Evolutionary conservation across 495 filamentous ascomycete species (phyloP).

Genomic region (Gamarada debralockiae): DNA sequence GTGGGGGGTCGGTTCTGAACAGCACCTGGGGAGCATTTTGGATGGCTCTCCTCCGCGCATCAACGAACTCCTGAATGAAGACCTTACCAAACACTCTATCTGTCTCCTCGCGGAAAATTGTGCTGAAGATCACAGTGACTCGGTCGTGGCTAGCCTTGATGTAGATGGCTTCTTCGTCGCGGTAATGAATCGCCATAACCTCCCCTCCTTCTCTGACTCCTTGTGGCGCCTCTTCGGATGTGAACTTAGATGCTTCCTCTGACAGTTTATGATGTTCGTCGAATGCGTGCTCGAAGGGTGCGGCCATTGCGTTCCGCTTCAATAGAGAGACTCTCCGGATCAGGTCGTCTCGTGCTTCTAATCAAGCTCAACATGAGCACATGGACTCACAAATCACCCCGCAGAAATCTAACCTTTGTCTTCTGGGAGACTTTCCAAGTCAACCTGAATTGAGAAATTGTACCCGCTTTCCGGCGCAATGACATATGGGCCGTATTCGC

Average conservation of each 20-base stretch:
- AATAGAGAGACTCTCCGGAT: slow-evolving; percentile 80
- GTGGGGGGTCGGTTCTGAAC: slow-evolving; percentile 88
- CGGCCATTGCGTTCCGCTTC: slow-evolving; percentile 97
- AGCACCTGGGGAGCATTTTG: slow-evolving; percentile 99
- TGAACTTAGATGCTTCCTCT: slow-evolving; percentile 86
- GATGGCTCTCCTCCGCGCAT: slow-evolving; percentile 87
- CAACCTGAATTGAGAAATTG: slow-evolving; percentile 88
- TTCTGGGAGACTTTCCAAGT: slow-evolving; percentile 80
- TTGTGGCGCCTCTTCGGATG: slow-evolving; percentile 84
- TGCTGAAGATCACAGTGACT: slow-evolving; percentile 98
- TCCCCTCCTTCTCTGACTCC: slow-evolving; percentile 84
- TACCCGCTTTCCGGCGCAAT: slow-evolving; percentile 84
- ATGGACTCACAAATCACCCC: neutral
- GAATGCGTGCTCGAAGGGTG: slow-evolving; percentile 95
- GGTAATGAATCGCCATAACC: slow-evolving; percentile 95
- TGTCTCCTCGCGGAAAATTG: slow-evolving; percentile 95
- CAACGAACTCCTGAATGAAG: slow-evolving; percentile 92
- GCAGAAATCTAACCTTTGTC: slow-evolving; percentile 51
- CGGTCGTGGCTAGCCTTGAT: slow-evolving; percentile 96
- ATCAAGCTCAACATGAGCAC: slow-evolving; percentile 11
- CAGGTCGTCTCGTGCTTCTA: slow-evolving; percentile 78
- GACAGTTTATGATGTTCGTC: slow-evolving; percentile 82
- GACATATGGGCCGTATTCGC: slow-evolving; percentile 93
- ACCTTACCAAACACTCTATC: slow-evolving; percentile 96
- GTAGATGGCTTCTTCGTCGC: slow-evolving; percentile 99